Base-by-base conservation (phyloP, 164 flowering plant genomes). In the Cinnamomum micranthum region DNA sequence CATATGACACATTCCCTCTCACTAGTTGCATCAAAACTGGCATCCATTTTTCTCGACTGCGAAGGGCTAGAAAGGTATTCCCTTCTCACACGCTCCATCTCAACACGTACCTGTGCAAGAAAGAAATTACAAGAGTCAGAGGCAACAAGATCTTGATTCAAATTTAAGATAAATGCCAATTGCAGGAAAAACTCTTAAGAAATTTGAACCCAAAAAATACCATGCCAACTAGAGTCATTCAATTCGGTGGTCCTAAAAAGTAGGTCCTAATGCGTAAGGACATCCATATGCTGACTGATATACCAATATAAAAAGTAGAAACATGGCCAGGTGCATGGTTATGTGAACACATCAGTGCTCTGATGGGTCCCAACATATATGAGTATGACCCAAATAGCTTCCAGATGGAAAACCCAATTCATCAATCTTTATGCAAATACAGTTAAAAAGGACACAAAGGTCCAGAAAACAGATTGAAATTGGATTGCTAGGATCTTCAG, bases 1-100 rank as follows among this genome's bases (percentile, higher is more conserved):
- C 97, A 94, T 41, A 80, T 60, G 60, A 74, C 13, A 80, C 97
- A 94, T 79, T 91, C 97, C 82, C 83, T 83, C 81, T 85, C 91
- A 22, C 74, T 67, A 35, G 74, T 35, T 10, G 77, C 83, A 82
- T 88, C 92, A 77, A 89, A 87, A 65, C 75, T 71, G 35, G 70
- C 72, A 58, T 86, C 91, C 97, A 90, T 88, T 78, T 74, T 86
- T 77, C 70, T 78, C 31, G 85, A 73, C 51, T 69, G 85, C 13
- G 84, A 77, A 28, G 84, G 60, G 60, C 65, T 73, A 80, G 86
- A 86, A 14, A 92, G 89, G 80, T 81, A 84, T 31, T 90, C 74
- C 78, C 93, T 88, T 78, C 85, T 82, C 15, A 33, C 70, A n/a
- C 65, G 80, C 78, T 91, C 97, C 70, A 65, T 65, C 71, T 75